These are phyloP conservation scores for Rhodomyrtus tomentosa DNA, from an alignment of 345 rosid genomes.

Conservation along the genomic window DNA sequence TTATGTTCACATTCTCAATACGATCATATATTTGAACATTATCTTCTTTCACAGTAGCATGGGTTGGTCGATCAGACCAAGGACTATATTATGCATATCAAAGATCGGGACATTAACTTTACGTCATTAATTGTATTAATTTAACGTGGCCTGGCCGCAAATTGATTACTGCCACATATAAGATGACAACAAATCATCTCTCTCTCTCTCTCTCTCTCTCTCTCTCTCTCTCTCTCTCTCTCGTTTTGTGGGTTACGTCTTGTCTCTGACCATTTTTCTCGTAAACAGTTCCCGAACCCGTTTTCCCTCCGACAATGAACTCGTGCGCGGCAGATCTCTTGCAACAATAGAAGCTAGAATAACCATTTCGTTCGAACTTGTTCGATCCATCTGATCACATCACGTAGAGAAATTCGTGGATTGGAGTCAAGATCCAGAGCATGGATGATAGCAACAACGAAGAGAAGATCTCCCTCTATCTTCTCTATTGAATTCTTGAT, in stretches of 20 bases:
- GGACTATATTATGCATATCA: neutral
- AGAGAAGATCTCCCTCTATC: neutral
- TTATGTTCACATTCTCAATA: neutral
- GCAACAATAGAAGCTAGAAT: neutral
- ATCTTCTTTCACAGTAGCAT: rapidly evolving
- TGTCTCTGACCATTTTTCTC: slow-evolving; percentile 7
- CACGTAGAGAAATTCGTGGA: neutral
- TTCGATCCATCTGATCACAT: neutral
- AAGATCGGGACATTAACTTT: no score
- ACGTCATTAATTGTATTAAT: no score
- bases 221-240: slow-evolving; percentile 4
- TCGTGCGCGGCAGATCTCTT: neutral
- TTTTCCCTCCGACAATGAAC: slow-evolving; percentile 4
- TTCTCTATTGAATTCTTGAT: neutral
- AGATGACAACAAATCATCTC: neutral
- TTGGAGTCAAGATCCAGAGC: neutral
- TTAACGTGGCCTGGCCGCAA: no score
- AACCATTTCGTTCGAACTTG: no score
- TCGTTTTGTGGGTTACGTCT: neutral
- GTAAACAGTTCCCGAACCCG: slow-evolving; percentile 24
- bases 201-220: neutral
- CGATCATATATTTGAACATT: neutral
- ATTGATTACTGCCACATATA: neutral
- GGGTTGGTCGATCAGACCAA: neutral
- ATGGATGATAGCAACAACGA: slow-evolving; percentile 2